Conservation (phyloP, 495 filamentous ascomycete genomes). For the Aspergillus coremiiformis region DNA sequence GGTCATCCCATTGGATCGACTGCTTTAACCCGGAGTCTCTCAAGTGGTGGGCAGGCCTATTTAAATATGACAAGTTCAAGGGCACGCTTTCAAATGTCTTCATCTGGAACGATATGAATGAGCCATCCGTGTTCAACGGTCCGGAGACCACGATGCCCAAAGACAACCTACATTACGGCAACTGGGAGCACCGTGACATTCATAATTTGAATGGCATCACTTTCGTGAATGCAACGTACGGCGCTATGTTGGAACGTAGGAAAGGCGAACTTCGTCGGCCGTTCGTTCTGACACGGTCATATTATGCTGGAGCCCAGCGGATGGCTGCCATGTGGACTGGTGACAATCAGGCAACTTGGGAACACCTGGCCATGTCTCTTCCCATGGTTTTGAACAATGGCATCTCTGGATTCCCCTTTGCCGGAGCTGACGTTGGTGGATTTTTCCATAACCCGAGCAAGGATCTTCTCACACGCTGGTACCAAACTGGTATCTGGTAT, state of each 20-base stretch:
- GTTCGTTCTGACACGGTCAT: conserved; percentile 87
- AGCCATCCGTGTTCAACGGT: conserved; percentile 97
- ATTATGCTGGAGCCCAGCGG: conserved; percentile 84
- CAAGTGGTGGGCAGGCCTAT: conserved; percentile 83
- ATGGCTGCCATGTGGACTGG: conserved; percentile 96
- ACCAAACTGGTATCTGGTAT: conserved; percentile 94
- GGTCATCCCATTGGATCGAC: conserved; percentile 92
- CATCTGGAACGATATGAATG: conserved; percentile 99
- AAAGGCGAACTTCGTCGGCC: conserved; percentile 71
- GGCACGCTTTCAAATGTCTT: conserved; percentile 76
- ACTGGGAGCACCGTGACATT: conserved; percentile 95
- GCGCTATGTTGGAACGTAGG: conserved; percentile 73
- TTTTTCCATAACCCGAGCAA: conserved; percentile 96
- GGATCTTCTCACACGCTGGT: conserved; percentile 89
- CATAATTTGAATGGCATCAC: conserved; percentile 95
- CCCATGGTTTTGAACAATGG: conserved; percentile 92
- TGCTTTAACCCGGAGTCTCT: conserved; percentile 82
- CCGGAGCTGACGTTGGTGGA: conserved; percentile 92
- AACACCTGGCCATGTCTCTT: conserved; percentile 74
- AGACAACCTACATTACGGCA: conserved; percentile 83
- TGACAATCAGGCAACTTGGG: conserved; percentile 90
- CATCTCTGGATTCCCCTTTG: conserved; percentile 87
- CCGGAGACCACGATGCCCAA: conserved; percentile 95
- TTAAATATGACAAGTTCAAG: conserved; percentile 80
- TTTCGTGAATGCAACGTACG: conserved; percentile 84